A percentile compares a stretch with the other conserved stretches of the same genome.
These are phyloP conservation scores for Moniliophthora roreri DNA, from an alignment of 1,284 basidiomycete species.

Conservation along the genomic window DNA sequence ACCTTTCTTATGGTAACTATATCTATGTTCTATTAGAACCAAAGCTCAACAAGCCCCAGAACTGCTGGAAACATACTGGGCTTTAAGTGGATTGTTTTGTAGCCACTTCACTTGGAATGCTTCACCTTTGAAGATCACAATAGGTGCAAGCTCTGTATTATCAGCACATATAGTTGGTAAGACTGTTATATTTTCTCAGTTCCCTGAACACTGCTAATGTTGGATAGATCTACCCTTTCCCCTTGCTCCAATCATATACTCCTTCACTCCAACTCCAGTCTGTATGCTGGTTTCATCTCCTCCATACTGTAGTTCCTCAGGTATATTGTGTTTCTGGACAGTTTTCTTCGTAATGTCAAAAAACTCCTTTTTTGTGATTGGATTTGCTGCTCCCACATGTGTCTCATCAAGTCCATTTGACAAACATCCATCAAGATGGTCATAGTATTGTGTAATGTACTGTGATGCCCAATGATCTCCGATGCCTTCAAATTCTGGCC, in stretches of 20 bases:
- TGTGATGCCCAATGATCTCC: too few species aligned
- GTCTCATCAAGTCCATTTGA: too few species aligned
- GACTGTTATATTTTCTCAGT: conserved; percentile 28
- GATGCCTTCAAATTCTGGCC: too few species aligned
- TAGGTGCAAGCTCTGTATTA: conserved; percentile 17
- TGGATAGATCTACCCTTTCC: conserved; percentile 21
- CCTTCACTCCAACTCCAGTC: too few species aligned
- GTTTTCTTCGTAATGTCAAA: too few species aligned
- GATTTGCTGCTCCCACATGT: too few species aligned
- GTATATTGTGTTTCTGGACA: too few species aligned
- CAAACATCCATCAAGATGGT: too few species aligned
- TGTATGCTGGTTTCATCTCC: conserved; percentile 28
- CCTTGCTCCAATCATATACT: conserved; percentile 16
- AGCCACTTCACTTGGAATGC: conserved; percentile 26
- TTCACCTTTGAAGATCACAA: conserved; percentile 30
- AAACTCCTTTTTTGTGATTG: too few species aligned
- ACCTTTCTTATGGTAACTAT: conserved; percentile 31
- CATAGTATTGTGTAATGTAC: too few species aligned
- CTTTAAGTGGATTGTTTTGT: conserved; percentile 25
- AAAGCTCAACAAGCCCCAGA: conserved; percentile 14
- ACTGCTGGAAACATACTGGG: conserved; percentile 17
- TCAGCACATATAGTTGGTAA: conserved; percentile 29
- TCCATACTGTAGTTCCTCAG: too few species aligned
- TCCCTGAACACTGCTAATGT: conserved; percentile 23
- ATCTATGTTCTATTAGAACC: conserved; percentile 18